Evolutionary conservation across 352 stramenopile species (phyloP).

Genomic region (Elongisporangium prolatum): DNA sequence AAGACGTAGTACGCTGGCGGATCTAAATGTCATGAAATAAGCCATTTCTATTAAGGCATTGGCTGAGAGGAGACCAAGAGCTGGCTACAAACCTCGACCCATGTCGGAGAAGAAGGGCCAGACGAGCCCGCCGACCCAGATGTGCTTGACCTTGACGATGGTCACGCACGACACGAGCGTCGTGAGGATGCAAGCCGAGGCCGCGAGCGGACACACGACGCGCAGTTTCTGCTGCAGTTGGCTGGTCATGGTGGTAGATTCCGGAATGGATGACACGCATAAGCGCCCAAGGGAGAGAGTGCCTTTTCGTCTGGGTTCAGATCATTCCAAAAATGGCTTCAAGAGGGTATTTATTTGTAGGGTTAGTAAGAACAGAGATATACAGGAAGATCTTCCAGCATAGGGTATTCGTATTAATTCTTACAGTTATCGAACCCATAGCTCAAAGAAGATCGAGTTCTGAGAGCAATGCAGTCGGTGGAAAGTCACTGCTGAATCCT

Average conservation of each 20-base stretch:
- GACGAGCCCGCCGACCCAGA: conserved; percentile 43
- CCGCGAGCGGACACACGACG: conserved; percentile 27
- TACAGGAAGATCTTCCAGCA: background rate
- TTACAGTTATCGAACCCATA: too few species aligned
- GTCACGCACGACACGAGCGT: conserved; percentile 50
- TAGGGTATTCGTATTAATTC: background rate
- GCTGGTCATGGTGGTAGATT: background rate
- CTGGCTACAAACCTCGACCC: conserved; percentile 27
- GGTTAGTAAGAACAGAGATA: too few species aligned
- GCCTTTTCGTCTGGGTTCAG: background rate
- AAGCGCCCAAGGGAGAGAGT: background rate
- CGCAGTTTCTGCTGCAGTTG: conserved; percentile 16
- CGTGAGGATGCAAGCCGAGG: conserved; percentile 31
- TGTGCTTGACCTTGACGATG: conserved; percentile 50
- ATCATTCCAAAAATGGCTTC: background rate
- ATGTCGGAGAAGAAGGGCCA: conserved; percentile 68
- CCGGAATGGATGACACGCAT: background rate
- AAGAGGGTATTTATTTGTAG: background rate
- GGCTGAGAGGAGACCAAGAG: too few species aligned
- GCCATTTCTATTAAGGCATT: background rate
- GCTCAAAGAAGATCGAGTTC: too few species aligned
- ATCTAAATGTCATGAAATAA: conserved; percentile 13
- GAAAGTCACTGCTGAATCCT: background rate
- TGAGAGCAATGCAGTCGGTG: background rate
- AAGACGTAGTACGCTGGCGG: conserved; percentile 60